Conservation (phyloP, 352 stramenopile species). For the Phytophthora kernoviae region DNA sequence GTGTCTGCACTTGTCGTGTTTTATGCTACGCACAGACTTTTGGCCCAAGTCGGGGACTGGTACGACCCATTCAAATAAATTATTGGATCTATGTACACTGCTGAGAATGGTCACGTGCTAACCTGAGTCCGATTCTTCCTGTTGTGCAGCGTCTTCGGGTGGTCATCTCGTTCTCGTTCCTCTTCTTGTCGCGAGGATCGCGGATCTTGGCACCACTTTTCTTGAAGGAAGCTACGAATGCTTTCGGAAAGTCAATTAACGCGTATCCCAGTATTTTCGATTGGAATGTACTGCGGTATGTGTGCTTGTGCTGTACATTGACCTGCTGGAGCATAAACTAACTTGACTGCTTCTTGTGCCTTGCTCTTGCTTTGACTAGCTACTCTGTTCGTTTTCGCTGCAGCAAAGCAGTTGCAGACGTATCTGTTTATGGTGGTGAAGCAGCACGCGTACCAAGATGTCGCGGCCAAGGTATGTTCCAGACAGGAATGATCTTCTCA, state of each 20-base stretch:
- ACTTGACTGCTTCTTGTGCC: not conserved
- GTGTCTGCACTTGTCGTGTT: conserved; percentile 11
- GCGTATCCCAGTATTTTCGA: conserved; percentile 47
- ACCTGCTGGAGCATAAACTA: not conserved
- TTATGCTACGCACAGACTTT: conserved; percentile 76
- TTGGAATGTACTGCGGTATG: conserved; percentile 68
- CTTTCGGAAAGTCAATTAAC: conserved; percentile 47
- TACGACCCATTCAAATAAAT: conserved; percentile 26
- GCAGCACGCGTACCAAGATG: conserved; percentile 96
- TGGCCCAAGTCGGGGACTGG: conserved; percentile 73
- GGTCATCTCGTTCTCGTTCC: conserved; percentile 64
- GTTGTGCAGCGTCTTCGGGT: conserved; percentile 57
- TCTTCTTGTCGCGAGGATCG: conserved; percentile 70
- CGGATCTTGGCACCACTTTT: conserved; percentile 76
- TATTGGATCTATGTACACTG: not conserved
- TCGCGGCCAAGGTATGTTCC: conserved; percentile 80
- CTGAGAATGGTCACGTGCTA: not conserved
- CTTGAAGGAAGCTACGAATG: conserved; percentile 68
- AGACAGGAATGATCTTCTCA: not conserved
- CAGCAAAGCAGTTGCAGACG: conserved; percentile 94
- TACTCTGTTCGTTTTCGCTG: conserved; percentile 68
- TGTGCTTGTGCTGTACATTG: not conserved
- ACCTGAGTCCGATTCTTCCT: not conserved
- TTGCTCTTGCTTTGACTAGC: conserved; percentile 19
- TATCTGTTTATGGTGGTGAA: conserved; percentile 95